Conservation (phyloP, 352 stramenopile species). For the Saprolegnia parasitica region DNA sequence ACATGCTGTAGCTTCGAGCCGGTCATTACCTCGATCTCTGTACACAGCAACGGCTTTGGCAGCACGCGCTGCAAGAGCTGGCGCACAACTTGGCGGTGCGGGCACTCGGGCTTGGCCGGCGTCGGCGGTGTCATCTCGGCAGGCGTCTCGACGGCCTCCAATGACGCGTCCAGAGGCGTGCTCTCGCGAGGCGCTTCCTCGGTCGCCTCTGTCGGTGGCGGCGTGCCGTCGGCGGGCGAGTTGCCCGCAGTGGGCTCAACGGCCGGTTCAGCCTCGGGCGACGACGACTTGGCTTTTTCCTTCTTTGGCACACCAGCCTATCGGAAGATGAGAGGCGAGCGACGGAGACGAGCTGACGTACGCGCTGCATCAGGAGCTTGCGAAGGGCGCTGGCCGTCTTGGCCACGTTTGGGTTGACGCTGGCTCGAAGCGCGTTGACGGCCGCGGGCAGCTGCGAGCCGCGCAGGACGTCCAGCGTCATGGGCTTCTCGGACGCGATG, state of each 20-base stretch:
- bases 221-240: background rate
- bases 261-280: background rate
- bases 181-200: background rate
- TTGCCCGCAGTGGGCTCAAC: background rate
- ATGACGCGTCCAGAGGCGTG: background rate
- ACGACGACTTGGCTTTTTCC: slow-evolving; percentile 9
- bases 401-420: slow-evolving; percentile 55
- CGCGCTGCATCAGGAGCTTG: slow-evolving; percentile 61
- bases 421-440: slow-evolving; percentile 65
- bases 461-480: slow-evolving; percentile 67
- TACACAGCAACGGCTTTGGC: background rate
- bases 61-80: background rate
- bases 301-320: background rate
- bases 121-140: too few relatives aligned
- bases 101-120: too few relatives aligned
- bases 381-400: slow-evolving; percentile 67
- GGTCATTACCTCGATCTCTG: slow-evolving; percentile 12
- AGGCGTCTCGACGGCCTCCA: too few relatives aligned
- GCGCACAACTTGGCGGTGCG: background rate
- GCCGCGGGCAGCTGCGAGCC: slow-evolving; percentile 61
- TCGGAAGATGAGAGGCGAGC: background rate
- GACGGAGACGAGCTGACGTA: background rate
- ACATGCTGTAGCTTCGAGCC: too few relatives aligned
- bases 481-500: slow-evolving; percentile 55
- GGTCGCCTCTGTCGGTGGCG: background rate